phyloP scores from a whole-genome alignment of 106 monocot species.

The Apostasia ramifera region DNA sequence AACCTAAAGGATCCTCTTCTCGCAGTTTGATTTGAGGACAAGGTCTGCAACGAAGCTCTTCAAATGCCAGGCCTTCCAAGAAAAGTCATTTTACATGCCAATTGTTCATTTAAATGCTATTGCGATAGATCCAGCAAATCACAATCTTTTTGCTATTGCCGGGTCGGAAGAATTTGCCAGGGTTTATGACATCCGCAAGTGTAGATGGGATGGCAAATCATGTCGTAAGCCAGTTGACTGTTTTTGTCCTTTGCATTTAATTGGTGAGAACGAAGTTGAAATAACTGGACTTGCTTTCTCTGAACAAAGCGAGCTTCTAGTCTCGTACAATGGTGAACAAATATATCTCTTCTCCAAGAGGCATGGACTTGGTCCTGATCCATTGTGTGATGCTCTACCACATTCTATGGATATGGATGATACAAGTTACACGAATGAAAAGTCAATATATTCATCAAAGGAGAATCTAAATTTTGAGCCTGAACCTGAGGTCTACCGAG shows the following conservation, averaged over 20 bases:
- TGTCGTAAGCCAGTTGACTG: conserved; percentile 35
- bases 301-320: conserved; percentile 66
- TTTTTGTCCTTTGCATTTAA: conserved; percentile 73
- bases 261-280: conserved; percentile 47
- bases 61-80: conserved; percentile 44
- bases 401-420: conserved; percentile 11
- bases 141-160: conserved; percentile 55
- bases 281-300: conserved; percentile 92
- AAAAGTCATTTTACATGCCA: conserved; percentile 7
- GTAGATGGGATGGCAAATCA: conserved; percentile 38
- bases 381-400: background rate
- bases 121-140: conserved; percentile 63
- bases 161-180: conserved; percentile 77
- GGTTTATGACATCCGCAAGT: conserved; percentile 80
- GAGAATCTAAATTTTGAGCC: conserved; percentile 1
- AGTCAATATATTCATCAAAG: conserved; percentile 1
- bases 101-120: conserved; percentile 69
- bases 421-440: background rate
- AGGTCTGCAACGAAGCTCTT: conserved; percentile 49
- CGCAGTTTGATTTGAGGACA: conserved; percentile 85
- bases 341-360: conserved; percentile 86
- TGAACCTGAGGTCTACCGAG: conserved; percentile 35
- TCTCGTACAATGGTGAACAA: conserved; percentile 57
- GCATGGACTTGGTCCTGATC: conserved; percentile 56
- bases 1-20: background rate